phyloP scores from a whole-genome alignment of 331 rosid species.

The Arachis monticola region DNA sequence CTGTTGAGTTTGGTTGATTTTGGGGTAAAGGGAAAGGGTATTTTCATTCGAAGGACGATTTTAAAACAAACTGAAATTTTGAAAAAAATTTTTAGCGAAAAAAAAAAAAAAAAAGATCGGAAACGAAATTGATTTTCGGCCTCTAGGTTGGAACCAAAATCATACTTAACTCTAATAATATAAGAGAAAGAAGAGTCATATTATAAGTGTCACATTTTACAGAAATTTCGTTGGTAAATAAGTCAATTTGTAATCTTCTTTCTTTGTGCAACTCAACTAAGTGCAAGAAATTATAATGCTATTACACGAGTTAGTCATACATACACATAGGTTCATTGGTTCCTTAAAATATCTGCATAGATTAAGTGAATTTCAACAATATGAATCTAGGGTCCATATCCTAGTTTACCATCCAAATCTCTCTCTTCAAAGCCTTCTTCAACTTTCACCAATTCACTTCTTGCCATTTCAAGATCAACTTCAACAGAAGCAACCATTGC shows the following conservation, averaged over 20 bases:
- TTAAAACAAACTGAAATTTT: no score
- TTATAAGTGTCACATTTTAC: no score
- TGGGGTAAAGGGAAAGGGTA: no score
- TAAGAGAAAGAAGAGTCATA: no score
- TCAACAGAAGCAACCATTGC: background rate
- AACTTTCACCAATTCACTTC: background rate
- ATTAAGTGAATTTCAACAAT: background rate
- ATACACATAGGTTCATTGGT: background rate
- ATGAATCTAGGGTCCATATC: conserved; percentile 16
- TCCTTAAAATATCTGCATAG: background rate
- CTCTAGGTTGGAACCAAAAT: no score
- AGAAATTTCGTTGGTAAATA: background rate
- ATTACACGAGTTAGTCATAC: background rate
- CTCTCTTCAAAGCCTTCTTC: conserved; percentile 10
- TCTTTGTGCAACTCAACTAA: background rate
- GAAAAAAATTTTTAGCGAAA: no score
- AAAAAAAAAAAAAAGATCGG: no score
- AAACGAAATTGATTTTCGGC: no score
- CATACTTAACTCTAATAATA: no score
- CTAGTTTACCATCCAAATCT: conserved; percentile 22
- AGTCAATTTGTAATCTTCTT: background rate
- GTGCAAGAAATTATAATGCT: no score
- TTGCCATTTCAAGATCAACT: conserved; percentile 7
- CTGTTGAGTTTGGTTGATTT: no score
- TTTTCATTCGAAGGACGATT: no score